Base-by-base conservation (phyloP, 73 alveolate genomes). In the Uronychia binucleata region DNA sequence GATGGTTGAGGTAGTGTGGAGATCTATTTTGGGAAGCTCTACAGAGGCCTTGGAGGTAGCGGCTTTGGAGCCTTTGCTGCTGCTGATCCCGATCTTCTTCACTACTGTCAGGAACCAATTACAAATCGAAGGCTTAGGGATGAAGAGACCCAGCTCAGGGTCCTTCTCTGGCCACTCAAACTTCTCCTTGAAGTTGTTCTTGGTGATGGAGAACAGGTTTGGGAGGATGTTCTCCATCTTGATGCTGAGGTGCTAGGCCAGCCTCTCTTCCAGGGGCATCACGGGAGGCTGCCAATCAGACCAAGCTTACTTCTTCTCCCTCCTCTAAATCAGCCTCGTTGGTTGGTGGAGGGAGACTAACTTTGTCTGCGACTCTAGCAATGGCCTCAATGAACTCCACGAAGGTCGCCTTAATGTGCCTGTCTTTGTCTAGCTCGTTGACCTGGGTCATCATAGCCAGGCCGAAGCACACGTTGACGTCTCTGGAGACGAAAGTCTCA, bases 341-440 rank as follows among this genome's bases (percentile, higher is more conserved):
- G 26, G 88, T 79, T 67, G 93, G 93, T 11, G 94, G 92, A 1
- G 78, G 86, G 32, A 88, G 77, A 26, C 90, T 25, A 30, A 84
- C 81, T 60, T 82, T 77, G 30, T 92, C 96, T 0, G 90, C 89
- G 1, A 84, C 90, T 84, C 99, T 89, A 34, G 95, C 89, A 26
- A 96, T 30, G 27, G 98, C 97, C 85, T 96, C 99, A 74, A 94
- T 82, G 86, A 96, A 96, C 82, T 96, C 99, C 0, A 96, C 92
- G 85, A 96, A 92, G 1, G 87, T 81, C 92, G 91, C 94, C 85
- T 92, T 83, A 77, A 94, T 82, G 85, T 94, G 98, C 46, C 94
- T 83, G 75, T 96, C 98, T 34, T 77, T 82, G 57, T 95, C 94
- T 26, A 91, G 82, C 84, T 96, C 99, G 87, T 96, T 94, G 26